These are phyloP conservation scores for Baorangia bicolor DNA, from an alignment of 768 basidiomycete genomes.

Conservation along the genomic window DNA sequence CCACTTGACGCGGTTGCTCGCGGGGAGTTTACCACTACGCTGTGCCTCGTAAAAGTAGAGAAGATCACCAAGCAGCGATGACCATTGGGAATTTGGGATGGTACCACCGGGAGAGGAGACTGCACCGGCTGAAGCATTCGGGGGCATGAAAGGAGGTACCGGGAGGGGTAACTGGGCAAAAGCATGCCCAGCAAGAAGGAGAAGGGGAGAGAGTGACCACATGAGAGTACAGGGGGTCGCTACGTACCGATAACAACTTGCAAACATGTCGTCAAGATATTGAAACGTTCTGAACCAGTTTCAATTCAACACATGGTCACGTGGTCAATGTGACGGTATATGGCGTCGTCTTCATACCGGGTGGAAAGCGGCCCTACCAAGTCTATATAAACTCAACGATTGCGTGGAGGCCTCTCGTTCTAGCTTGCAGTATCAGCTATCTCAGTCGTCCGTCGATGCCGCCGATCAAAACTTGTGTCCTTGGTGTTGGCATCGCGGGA, in stretches of 20 bases:
- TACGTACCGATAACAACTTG: background rate
- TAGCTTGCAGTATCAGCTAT: background rate
- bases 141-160: conserved; percentile 62
- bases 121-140: conserved; percentile 56
- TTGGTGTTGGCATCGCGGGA: conserved; percentile 76
- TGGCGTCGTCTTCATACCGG: no score
- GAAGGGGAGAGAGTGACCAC: conserved; percentile 16
- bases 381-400: background rate
- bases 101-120: conserved; percentile 38
- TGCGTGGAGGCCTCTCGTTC: background rate
- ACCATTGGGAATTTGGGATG: conserved; percentile 77
- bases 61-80: conserved; percentile 72
- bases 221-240: conserved; percentile 7
- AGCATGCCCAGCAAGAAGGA: conserved; percentile 28
- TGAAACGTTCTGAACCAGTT: background rate
- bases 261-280: background rate
- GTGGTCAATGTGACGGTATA: conserved; percentile 15
- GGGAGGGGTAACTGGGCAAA: conserved; percentile 64
- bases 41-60: conserved; percentile 93
- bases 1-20: conserved; percentile 78
- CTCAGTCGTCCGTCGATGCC: conserved; percentile 10
- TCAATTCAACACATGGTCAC: conserved; percentile 20
- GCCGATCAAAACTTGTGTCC: conserved; percentile 67
- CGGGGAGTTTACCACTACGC: conserved; percentile 71
- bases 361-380: background rate